Conservation (phyloP, 148 eudicot species). For the Spergularia marina region DNA sequence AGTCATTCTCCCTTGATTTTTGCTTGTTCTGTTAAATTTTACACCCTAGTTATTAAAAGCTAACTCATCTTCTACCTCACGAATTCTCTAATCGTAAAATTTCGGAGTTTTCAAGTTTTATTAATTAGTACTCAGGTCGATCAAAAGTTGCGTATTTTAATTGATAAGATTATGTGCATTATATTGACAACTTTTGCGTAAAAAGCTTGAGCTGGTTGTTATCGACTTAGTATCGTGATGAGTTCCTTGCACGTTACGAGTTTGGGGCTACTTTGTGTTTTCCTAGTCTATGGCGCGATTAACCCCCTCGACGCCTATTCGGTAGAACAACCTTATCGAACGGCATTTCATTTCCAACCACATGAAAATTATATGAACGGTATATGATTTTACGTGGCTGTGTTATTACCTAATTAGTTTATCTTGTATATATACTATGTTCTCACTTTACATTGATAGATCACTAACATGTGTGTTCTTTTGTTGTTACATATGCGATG, state of each 20-base stretch:
- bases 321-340: constrained; percentile 16
- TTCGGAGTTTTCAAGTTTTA: no score
- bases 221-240: not conserved
- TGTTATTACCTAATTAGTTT: not conserved
- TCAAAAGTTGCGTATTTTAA: no score
- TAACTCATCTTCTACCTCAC: no score
- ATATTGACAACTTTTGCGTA: no score
- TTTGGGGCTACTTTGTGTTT: not conserved
- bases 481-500: not conserved
- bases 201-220: no score
- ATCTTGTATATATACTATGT: not conserved
- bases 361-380: constrained; percentile 17
- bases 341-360: constrained; percentile 18
- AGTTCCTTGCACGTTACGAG: not conserved
- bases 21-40: no score
- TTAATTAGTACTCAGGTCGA: no score
- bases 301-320: not conserved
- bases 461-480: not conserved
- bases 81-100: no score
- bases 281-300: not conserved
- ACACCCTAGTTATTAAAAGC: no score
- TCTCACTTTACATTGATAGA: not conserved
- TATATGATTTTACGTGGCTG: not conserved
- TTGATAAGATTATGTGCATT: no score
- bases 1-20: no score